Evolutionary conservation across 2,329 filamentous ascomycete species (phyloP), one percentile per base, ranked within the genome.

Genomic region (Coniochaeta pulveracea): DNA sequence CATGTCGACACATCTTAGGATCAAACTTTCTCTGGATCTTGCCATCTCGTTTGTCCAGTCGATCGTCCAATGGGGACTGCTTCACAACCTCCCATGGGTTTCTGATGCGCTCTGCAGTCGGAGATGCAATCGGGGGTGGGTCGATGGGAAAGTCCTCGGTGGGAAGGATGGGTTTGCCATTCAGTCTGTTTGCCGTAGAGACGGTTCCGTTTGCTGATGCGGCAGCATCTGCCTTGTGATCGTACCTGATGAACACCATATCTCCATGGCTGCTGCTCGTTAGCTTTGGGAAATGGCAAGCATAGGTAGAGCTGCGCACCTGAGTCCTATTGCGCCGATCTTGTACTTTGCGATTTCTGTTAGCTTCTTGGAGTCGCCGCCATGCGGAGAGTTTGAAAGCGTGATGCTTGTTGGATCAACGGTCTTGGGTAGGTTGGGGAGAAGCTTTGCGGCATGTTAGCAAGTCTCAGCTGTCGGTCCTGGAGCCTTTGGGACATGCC

Each of bases 51-150:
- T 76, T 85, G 57, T 98, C 91, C 50, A 98, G 63, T 36, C 72
- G 66, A 51, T 98, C 80, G 52, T 98, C 93, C 8, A 98, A 67
- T 3, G 78, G 66, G 3, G 88, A 93, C 59, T 98, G 91, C 49
- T 76, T 76, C 11, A 96, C 81, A 7, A 81, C 74, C 50, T 98
- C 91, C 91, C 91, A 96, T 1, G 86, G 85, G 43, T 91, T 94
- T 56, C 81, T 85, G 47, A 88, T 80, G 34, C 75, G 64, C 33
- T 74, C 66, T 25, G 21, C 14, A 3, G 69, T 62, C 5, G 72
- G 66, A 2, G 70, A 70, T 4, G 63, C 65, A 26, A 72, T 60
- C 34, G 64, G 63, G 10, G 62, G 63, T 31, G 77, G 72, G 40
- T 75, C 69, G 50, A 82, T 69, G 26, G 76, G 72, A 4, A 73